Percentiles rank a stretch among this genome's conserved stretches.
These are phyloP conservation scores for Poteriospumella lacustris DNA, from an alignment of 108 stramenopile species.

Conservation along the genomic window DNA sequence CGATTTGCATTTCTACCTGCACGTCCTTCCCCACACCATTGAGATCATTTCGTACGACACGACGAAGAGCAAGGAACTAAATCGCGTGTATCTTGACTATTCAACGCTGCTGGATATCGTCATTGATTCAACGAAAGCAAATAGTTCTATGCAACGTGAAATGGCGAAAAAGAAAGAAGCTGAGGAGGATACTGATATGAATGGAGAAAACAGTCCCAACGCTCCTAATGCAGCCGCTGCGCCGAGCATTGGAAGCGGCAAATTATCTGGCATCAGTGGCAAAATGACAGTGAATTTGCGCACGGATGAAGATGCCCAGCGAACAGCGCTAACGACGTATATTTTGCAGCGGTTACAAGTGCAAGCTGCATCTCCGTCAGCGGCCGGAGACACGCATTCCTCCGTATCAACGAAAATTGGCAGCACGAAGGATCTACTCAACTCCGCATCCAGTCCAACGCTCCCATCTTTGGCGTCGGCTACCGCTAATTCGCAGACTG, in stretches of 20 bases:
- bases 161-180: no score
- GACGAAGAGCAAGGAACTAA: neutral
- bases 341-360: neutral
- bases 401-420: neutral
- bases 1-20: constrained; percentile 17
- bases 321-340: neutral
- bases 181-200: no score
- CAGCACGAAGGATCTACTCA: neutral
- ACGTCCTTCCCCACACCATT: neutral
- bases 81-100: constrained; percentile 21
- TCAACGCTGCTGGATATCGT: neutral
- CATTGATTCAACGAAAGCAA: neutral
- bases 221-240: no score
- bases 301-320: neutral
- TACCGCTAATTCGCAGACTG: neutral
- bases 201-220: no score
- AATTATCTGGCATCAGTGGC: no score
- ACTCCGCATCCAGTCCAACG: no score
- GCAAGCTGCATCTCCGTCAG: no score
- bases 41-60: neutral
- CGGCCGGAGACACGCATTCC: no score
- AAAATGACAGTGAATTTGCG: no score
- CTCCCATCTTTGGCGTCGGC: no score
- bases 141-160: no score
- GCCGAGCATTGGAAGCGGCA: no score